Conservation (phyloP, 2,329 filamentous ascomycete species). For the Aspergillus texensis region DNA sequence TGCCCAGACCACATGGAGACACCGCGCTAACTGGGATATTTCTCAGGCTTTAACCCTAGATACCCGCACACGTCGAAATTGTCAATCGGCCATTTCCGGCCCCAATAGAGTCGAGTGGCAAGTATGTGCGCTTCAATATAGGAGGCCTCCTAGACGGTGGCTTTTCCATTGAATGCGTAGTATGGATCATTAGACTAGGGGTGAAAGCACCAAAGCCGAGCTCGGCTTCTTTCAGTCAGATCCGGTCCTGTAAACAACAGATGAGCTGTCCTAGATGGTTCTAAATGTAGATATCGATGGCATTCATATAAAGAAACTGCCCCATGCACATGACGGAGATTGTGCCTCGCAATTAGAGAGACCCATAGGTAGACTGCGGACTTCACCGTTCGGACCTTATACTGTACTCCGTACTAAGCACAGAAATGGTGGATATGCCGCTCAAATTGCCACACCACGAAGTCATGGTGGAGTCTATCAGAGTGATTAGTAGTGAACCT, state of each 20-base stretch:
- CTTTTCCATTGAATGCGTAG: neutral
- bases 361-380: neutral
- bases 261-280: neutral
- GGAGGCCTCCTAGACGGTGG: neutral
- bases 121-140: neutral
- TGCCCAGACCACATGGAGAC: neutral
- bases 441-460: neutral
- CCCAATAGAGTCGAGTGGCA: neutral
- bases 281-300: neutral
- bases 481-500: neutral
- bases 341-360: neutral
- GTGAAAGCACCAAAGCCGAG: neutral
- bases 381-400: neutral
- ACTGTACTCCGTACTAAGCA: neutral
- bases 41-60: slow-evolving; percentile 1
- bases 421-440: neutral
- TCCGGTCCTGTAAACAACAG: neutral
- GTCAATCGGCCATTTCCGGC: neutral
- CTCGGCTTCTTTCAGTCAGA: neutral
- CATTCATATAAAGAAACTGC: neutral
- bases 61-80: neutral
- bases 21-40: neutral
- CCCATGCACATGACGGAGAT: neutral
- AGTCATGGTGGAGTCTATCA: neutral
- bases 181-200: neutral